A percentile compares a stretch with the other conserved stretches of the same genome.
phyloP scores from a whole-genome alignment of 768 basidiomycete species.

The Saitozyma podzolica region DNA sequence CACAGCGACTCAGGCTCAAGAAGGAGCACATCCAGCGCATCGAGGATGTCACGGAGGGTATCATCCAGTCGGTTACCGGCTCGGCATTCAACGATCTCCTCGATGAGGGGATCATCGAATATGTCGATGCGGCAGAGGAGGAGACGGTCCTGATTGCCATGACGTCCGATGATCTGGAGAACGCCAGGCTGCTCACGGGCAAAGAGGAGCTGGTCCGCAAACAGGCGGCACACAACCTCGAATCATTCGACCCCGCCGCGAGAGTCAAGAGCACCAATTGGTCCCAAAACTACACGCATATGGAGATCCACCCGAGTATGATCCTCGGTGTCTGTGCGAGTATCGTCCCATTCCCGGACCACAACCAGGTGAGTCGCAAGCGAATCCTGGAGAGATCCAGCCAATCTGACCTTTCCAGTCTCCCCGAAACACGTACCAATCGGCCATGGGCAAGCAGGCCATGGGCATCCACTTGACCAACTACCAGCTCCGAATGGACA shows the following conservation, averaged over 20 bases:
- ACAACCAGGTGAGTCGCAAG: slow-evolving; percentile 69
- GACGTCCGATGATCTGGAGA: slow-evolving; percentile 93
- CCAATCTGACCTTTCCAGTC: slow-evolving; percentile 54
- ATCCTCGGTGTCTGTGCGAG: slow-evolving; percentile 97
- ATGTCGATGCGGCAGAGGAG: slow-evolving; percentile 97
- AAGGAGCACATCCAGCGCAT: slow-evolving; percentile 73
- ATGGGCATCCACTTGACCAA: slow-evolving; percentile 99
- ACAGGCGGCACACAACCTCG: slow-evolving; percentile 53
- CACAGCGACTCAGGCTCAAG: slow-evolving; percentile 77
- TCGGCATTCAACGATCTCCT: slow-evolving; percentile 74
- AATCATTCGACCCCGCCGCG: slow-evolving; percentile 74
- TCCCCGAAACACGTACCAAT: slow-evolving; percentile 99
- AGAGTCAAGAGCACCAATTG: slow-evolving; percentile 80
- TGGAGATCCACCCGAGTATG: slow-evolving; percentile 99
- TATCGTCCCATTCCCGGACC: slow-evolving; percentile 99
- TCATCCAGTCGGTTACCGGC: slow-evolving; percentile 57
- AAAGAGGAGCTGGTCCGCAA: slow-evolving; percentile 44
- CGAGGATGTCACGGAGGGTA: slow-evolving; percentile 58
- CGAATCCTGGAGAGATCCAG: background rate
- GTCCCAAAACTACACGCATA: slow-evolving; percentile 95
- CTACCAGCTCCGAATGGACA: slow-evolving; percentile 98
- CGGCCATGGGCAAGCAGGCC: slow-evolving; percentile 99
- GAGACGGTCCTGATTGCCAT: slow-evolving; percentile 99
- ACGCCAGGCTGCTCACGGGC: slow-evolving; percentile 59
- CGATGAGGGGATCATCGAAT: slow-evolving; percentile 83